Evolutionary conservation across 2,329 filamentous ascomycete species (phyloP), one percentile per base, ranked within the genome.

Genomic region (Cladophialophora immunda): DNA sequence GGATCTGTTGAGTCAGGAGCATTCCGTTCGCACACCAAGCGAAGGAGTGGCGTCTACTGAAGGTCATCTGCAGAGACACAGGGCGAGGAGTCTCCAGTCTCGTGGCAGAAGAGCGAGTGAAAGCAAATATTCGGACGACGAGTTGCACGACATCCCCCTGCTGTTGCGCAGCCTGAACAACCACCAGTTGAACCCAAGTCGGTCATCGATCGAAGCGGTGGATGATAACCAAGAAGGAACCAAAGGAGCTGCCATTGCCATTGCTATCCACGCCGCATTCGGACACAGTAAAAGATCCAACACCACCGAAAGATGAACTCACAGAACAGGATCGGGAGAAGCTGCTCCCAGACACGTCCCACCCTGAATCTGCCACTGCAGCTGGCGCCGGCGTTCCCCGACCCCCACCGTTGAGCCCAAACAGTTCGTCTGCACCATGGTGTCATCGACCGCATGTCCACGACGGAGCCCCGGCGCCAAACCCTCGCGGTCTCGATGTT

Each of bases 291-390:
- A 58, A 61, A 62, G 69, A 72, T 34, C 58, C 94, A 54, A 85
- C 86, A 56, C 90, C 92, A 17, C 87, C 92, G 27, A 90, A 91
- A 80, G 92, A 93, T 78, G 89, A 94, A 75, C 86, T 98, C 71
- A 98, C 94, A 30, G 90, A 94, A 81, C 90, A 90, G 73, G n/a
- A 98, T 80, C 90, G 98, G 65, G 94, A 97, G 78, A 92, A 94
- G n/a, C n/a, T n/a, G 80, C 86, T 98, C 73, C 90, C 89, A 71
- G 94, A 97, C 81, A 86, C 85, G 64, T 97, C 94, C 52, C 83
- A 88, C 65, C 91, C 92, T 22, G 86, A 90, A 55, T 94, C 92
- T 62, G 91, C 90, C 72, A 97, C 94, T 55, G 92, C 89, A 71
- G 93, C 92, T 70, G 97, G 94, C 85, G 97, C 94, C 67, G 85